A percentile compares a stretch with the other conserved stretches of the same genome.
Conservation (phyloP, 2,329 filamentous ascomycete genomes). For the Dactylonectria estremocensis region DNA sequence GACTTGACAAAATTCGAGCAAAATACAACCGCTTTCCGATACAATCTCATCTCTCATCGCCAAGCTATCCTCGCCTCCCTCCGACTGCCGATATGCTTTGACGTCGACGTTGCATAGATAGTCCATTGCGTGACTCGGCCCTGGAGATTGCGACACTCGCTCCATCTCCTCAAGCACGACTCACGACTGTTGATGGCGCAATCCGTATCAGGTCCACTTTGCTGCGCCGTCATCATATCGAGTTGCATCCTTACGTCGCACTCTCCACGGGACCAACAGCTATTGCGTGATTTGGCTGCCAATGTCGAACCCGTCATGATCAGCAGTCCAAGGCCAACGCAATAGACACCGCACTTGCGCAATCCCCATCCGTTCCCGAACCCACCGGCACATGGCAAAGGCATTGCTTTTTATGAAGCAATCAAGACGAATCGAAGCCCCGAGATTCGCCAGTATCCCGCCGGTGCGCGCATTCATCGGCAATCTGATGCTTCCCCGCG, state of each 20-base stretch:
- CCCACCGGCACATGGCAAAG: neutral
- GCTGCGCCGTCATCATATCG: neutral
- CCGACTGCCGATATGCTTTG: conserved; percentile 2
- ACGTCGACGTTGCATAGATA: neutral
- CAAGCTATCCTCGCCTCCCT: neutral
- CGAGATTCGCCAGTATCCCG: conserved; percentile 7
- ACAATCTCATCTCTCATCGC: neutral
- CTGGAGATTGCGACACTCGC: conserved; percentile 44
- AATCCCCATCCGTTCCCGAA: conserved; percentile 18
- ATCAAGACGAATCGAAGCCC: conserved; percentile 28
- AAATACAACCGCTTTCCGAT: neutral
- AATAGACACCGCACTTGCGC: conserved; percentile 34
- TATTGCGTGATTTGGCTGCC: conserved; percentile 45
- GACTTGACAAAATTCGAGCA: neutral
- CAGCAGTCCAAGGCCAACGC: conserved; percentile 21
- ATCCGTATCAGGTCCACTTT: conserved; percentile 34
- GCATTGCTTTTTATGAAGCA: conserved; percentile 12
- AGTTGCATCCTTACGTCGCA: neutral
- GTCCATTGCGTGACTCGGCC: conserved; percentile 45
- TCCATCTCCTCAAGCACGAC: conserved; percentile 23
- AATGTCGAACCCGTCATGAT: conserved; percentile 23
- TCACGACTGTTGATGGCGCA: conserved; percentile 38
- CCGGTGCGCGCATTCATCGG: conserved; percentile 10
- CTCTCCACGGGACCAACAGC: neutral
- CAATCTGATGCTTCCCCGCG: conserved; percentile 34